A percentile compares a stretch with the other conserved stretches of the same genome.
These are phyloP conservation scores for Ceraceosorus guamensis DNA, from an alignment of 1,284 basidiomycete species.

Conservation along the genomic window DNA sequence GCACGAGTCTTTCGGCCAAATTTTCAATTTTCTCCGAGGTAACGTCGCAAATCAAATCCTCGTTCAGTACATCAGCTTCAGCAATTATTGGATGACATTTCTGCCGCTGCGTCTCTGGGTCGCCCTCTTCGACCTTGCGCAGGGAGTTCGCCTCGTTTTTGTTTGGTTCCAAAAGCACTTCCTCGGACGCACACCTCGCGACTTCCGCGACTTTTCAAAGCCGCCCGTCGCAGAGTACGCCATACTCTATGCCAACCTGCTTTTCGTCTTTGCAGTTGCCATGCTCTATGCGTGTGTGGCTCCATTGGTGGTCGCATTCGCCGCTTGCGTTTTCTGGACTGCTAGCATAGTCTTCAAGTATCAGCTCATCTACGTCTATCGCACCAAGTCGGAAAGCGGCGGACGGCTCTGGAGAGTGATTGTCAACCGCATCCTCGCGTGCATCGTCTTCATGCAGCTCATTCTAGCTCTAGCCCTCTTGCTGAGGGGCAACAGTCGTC, in stretches of 20 bases:
- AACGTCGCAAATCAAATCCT: conserved; percentile 25
- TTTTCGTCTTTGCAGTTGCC: conserved; percentile 41
- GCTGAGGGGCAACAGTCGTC: conserved; percentile 21
- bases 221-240: conserved; percentile 87
- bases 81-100: conserved; percentile 48
- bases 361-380: conserved; percentile 47
- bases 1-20: neutral
- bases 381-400: conserved; percentile 47
- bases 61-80: conserved; percentile 37
- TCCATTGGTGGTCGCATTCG: conserved; percentile 37
- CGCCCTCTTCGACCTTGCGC: conserved; percentile 87
- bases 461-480: conserved; percentile 38
- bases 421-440: conserved; percentile 42
- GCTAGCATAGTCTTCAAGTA: conserved; percentile 45
- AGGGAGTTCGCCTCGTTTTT: conserved; percentile 80
- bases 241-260: conserved; percentile 61
- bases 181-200: conserved; percentile 90
- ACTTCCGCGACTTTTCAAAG: conserved; percentile 91
- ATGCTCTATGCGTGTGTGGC: conserved; percentile 42
- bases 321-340: conserved; percentile 34
- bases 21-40: conserved; percentile 17
- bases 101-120: conserved; percentile 76
- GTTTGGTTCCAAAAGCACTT: conserved; percentile 71
- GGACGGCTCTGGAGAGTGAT: conserved; percentile 44
- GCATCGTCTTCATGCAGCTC: conserved; percentile 45